phyloP scores from a whole-genome alignment of 2,329 filamentous ascomycete species.

The Parafenestella ontariensis region DNA sequence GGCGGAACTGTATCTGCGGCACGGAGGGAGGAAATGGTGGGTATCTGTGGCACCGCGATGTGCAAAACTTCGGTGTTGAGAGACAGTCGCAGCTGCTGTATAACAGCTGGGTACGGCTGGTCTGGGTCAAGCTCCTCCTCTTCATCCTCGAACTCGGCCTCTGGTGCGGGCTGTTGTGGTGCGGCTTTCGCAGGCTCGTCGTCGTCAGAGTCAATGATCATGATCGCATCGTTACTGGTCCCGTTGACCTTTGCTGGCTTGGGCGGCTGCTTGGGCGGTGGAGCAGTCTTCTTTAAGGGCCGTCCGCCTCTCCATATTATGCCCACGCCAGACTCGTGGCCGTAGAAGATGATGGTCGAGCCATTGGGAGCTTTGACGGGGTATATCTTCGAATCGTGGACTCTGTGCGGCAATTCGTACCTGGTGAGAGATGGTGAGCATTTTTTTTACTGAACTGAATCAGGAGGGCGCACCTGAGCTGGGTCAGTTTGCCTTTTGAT shows the following conservation, averaged over 20 bases:
- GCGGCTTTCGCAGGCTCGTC: constrained; percentile 51
- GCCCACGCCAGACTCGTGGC: constrained; percentile 64
- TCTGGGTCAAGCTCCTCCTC: constrained; percentile 66
- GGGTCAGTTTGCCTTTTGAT: constrained; percentile 41
- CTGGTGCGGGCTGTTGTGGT: constrained; percentile 24
- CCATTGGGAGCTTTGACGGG: constrained; percentile 66
- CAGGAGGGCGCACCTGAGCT: constrained; percentile 34
- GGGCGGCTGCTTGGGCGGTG: constrained; percentile 35
- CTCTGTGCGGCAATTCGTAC: constrained; percentile 66
- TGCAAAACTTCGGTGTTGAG: constrained; percentile 62
- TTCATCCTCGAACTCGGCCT: constrained; percentile 59
- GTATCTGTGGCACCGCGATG: constrained; percentile 57
- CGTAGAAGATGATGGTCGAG: constrained; percentile 67
- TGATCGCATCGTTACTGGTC: constrained; percentile 54
- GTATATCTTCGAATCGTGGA: constrained; percentile 64
- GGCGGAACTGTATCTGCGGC: constrained; percentile 51
- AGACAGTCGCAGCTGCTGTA: constrained; percentile 63
- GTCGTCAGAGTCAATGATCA: constrained; percentile 65
- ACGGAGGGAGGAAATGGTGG: constrained; percentile 37
- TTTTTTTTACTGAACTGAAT: not conserved
- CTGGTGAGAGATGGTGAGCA: constrained; percentile 47
- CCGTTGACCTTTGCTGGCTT: constrained; percentile 52
- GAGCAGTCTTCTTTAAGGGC: constrained; percentile 49
- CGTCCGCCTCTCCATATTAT: constrained; percentile 68
- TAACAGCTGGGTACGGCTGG: constrained; percentile 60